Base-by-base conservation (phyloP, 2,329 filamentous ascomycete species). In the Phaeosphaeriaceae sp. region DNA sequence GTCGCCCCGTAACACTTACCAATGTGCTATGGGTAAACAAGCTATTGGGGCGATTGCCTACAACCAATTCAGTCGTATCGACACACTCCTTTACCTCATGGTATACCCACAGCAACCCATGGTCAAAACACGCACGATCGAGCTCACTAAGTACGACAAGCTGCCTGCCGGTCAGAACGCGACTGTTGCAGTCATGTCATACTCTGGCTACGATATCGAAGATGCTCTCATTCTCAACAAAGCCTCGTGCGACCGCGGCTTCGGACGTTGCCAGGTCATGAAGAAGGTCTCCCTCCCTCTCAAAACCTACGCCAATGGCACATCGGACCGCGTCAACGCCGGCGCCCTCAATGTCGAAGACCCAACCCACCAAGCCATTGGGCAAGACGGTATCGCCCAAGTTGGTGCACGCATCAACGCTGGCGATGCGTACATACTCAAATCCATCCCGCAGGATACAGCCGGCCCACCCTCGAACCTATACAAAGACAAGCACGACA, bases 11-110 rank as follows among this genome's bases (percentile, higher is more conserved):
- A 99, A 99, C 76, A 99, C 95, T 0, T 99, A 99, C 74, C 94
- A 98, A 84, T 97, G 94, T 81, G 95, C 95, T 80, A 99, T 99
- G 95, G 95, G 95, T 86, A 99, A 99, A 81, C 95, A 99, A 90
- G 95, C 95, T 41, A 98, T 99, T 76, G 95, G 95, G 33, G 93
- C 94, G 33, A 98, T 99, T 74, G 95, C 94, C 17, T 96, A 97
- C 75, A 99, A 99, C 75, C 95, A 99, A 77, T 97, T 97, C 80
- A 91, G 94, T 70, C 89, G 95, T 56, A 97, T 99, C 76, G 95
- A 99, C 73, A 98, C 94, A 0, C 84, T 99, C 17, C 86, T 99
- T 7, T 98, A 97, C 75, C 91, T 97, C 1, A 91, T 99, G 82
- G 95, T 99, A 3, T 99, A 99, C 73, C 95, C 95, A 7, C 96